A percentile compares a stretch with the other conserved stretches of the same genome.
These are phyloP conservation scores for Carpinus viminea DNA, from an alignment of 306 rosid genomes.

Conservation along the genomic window DNA sequence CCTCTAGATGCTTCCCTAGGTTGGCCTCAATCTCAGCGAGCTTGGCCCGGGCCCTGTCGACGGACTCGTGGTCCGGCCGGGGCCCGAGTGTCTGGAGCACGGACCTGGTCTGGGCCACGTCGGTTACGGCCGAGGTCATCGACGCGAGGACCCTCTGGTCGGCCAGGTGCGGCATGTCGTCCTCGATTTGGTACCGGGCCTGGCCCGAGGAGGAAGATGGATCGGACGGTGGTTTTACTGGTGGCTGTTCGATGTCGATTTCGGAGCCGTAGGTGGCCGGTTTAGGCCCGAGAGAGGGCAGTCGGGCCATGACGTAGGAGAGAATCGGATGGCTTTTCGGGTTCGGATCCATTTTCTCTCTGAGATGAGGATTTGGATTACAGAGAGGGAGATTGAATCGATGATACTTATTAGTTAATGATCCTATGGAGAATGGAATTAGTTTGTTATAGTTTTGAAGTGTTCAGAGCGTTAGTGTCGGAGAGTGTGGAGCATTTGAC, in stretches of 20 bases:
- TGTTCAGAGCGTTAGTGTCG: too few relatives aligned
- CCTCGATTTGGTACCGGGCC: conserved; percentile 30
- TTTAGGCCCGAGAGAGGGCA: conserved; percentile 46
- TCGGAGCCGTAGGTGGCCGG: conserved; percentile 10
- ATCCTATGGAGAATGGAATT: not conserved
- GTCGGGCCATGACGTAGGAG: conserved; percentile 77
- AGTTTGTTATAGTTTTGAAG: not conserved
- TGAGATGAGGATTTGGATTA: not conserved
- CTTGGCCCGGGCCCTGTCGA: conserved; percentile 62
- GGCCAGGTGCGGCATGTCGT: conserved; percentile 60
- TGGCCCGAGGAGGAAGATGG: conserved; percentile 31
- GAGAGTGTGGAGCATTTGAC: too few relatives aligned
- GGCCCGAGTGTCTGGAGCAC: conserved; percentile 68
- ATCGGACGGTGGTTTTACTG: conserved; percentile 7
- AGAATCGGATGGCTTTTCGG: conserved; percentile 76
- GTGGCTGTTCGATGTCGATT: conserved; percentile 54
- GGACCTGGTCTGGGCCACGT: conserved; percentile 80
- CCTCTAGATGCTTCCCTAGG: conserved; percentile 62
- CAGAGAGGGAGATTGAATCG: not conserved
- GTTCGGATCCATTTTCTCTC: conserved; percentile 68
- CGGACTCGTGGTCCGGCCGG: conserved; percentile 78
- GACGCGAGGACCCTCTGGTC: conserved; percentile 65
- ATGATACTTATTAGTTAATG: not conserved
- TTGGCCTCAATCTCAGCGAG: conserved; percentile 52
- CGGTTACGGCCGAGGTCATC: conserved; percentile 76